Base-by-base conservation (phyloP, 306 rosid genomes). In the Acacia confusa region DNA sequence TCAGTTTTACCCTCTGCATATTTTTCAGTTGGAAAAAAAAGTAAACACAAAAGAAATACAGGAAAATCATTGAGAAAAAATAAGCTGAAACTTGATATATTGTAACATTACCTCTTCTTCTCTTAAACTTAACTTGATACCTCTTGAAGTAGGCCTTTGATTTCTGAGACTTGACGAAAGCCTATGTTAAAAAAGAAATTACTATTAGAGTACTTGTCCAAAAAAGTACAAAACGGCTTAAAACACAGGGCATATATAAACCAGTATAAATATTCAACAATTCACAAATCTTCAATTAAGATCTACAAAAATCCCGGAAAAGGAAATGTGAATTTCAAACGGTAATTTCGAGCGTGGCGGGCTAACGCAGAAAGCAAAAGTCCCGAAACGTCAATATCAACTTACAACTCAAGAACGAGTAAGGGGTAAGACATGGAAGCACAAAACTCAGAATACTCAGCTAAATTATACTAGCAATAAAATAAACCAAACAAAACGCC, bases 121-220 rank as follows among this genome's bases (percentile, higher is more conserved):
- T 92, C 91, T 89, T 94, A 40, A 86, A 94, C 85, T 94, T 94
- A 50, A 94, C 98, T 80, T 94, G 98, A 53, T 55, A 94, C 45
- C 98, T 79, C 86, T 94, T 94, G 85, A 74, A 94, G 81, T 91
- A 94, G 15, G 98, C 93, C 82, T 44, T 90, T 5, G 91, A n/a
- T 44, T 94, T 93, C 38, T 89, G 97, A 44, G 97, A 68, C 84
- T 87, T 91, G 25, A 84, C 92, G 36, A 70, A 93, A 10, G 41
- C 97, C 97, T 91, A 30, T 15, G 30, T 17, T 0, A 19, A 41
- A 32, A 32, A 43, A 79, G 16, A 44, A 27, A 80, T 71, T 11
- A 10, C 36, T 20, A 27, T 81, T 25, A 75, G 45, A 50, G n/a
- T 20, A 50, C 47, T 25, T 63, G 34, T 32, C 12, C 24, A 8